These are phyloP conservation scores for Millerozyma acaciae DNA, from an alignment of 805 yeast genomes.

Conservation along the genomic window DNA sequence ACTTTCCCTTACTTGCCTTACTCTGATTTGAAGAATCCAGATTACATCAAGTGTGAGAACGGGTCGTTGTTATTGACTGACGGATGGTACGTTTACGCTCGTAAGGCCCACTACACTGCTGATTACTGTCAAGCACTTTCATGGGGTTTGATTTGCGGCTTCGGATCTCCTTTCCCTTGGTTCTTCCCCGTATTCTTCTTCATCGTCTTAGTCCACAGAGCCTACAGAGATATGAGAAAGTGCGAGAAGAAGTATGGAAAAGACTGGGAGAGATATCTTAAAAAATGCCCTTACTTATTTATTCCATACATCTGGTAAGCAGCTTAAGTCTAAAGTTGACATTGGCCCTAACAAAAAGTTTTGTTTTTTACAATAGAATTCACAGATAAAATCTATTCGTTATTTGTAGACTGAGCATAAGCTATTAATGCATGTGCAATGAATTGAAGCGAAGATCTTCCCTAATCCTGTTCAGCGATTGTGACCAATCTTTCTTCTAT, in stretches of 20 bases:
- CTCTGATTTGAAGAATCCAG: constrained; percentile 78
- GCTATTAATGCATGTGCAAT: neutral
- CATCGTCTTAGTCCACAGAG: constrained; percentile 82
- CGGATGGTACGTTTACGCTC: constrained; percentile 92
- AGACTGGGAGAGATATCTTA: constrained; percentile 85
- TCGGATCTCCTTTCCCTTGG: constrained; percentile 87
- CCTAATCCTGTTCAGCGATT: constrained; percentile 91
- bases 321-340: neutral
- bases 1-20: constrained; percentile 92
- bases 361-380: neutral
- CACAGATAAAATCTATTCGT: neutral
- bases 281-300: constrained; percentile 87
- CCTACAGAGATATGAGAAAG: constrained; percentile 80
- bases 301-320: constrained; percentile 76
- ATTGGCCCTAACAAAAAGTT: neutral
- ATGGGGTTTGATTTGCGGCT: constrained; percentile 93
- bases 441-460: neutral
- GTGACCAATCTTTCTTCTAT: constrained; percentile 92
- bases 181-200: constrained; percentile 92
- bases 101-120: constrained; percentile 93
- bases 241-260: constrained; percentile 86
- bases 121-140: constrained; percentile 83
- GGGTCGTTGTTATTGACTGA: constrained; percentile 85
- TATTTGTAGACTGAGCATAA: constrained; percentile 1
- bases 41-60: constrained; percentile 75